Conservation (phyloP, 768 basidiomycete species). For the Rubroboletus satanas region DNA sequence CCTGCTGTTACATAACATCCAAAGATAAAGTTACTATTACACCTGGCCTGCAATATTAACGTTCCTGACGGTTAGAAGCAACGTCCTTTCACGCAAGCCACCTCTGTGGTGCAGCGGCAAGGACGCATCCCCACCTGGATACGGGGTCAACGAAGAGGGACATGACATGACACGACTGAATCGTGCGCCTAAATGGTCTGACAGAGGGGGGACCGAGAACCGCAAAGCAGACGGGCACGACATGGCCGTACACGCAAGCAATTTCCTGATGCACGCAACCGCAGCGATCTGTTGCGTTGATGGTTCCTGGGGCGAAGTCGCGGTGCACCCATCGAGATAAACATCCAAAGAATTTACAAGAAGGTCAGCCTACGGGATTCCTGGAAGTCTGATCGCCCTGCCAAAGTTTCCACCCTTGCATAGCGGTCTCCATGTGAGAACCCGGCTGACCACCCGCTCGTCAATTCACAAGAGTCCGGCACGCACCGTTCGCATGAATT, state of each 20-base stretch:
- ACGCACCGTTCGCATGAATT: conserved; percentile 3
- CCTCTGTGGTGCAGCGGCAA: neutral
- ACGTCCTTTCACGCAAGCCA: neutral
- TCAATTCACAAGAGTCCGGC: neutral
- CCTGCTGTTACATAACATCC: conserved; percentile 23
- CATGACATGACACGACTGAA: neutral
- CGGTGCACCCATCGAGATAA: conserved; percentile 14
- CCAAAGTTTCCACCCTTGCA: conserved; percentile 1
- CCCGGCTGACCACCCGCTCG: neutral
- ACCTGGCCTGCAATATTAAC: conserved; percentile 9
- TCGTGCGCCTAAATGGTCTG: neutral
- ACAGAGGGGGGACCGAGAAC: neutral
- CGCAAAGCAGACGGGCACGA: neutral
- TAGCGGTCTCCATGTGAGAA: neutral
- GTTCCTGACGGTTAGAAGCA: conserved; percentile 10
- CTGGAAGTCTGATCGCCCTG: conserved; percentile 15
- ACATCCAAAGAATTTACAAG: conserved; percentile 13
- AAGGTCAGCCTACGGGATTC: conserved; percentile 10
- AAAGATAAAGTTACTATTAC: conserved; percentile 26
- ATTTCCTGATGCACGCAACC: neutral
- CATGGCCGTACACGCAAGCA: neutral
- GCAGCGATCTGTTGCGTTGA: conserved; percentile 17
- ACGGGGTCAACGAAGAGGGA: neutral
- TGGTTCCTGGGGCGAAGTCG: conserved; percentile 21
- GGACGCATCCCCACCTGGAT: neutral